These are phyloP conservation scores for Albifimbria verrucaria DNA, from an alignment of 2,329 filamentous ascomycete genomes.

Conservation along the genomic window DNA sequence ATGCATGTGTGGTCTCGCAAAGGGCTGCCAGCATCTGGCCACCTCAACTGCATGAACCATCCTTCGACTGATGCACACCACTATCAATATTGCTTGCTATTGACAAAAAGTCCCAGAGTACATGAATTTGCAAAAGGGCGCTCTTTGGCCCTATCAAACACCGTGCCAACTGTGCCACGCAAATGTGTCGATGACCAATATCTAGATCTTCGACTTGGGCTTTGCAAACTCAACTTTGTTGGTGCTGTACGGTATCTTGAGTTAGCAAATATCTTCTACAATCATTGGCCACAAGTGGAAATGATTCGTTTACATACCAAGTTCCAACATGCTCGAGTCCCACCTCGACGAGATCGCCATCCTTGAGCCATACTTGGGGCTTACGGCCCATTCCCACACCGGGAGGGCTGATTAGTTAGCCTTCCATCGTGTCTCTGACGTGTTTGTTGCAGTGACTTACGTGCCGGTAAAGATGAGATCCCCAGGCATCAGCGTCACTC, in stretches of 20 bases:
- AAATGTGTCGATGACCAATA: no score
- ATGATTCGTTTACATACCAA: constrained; percentile 29
- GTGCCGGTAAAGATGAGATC: constrained; percentile 67
- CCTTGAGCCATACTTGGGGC: constrained; percentile 64
- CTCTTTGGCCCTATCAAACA: no score
- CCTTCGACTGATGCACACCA: no score
- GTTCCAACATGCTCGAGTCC: constrained; percentile 63
- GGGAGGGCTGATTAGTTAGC: constrained; percentile 45
- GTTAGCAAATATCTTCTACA: background rate
- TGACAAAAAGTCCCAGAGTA: no score
- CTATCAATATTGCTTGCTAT: no score
- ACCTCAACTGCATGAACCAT: no score
- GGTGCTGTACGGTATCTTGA: constrained; percentile 13
- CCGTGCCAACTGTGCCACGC: no score
- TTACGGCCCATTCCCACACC: constrained; percentile 69
- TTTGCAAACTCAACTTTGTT: constrained; percentile 28
- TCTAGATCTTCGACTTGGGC: constrained; percentile 25
- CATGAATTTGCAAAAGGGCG: no score
- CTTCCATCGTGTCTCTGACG: background rate
- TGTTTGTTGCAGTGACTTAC: constrained; percentile 27
- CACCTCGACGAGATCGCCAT: constrained; percentile 69
- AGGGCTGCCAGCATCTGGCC: no score
- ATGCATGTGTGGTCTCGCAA: no score
- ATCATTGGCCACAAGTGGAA: background rate
- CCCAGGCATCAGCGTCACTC: constrained; percentile 60